Base-by-base conservation (phyloP, 345 rosid species). In the Salix arbutifolia region DNA sequence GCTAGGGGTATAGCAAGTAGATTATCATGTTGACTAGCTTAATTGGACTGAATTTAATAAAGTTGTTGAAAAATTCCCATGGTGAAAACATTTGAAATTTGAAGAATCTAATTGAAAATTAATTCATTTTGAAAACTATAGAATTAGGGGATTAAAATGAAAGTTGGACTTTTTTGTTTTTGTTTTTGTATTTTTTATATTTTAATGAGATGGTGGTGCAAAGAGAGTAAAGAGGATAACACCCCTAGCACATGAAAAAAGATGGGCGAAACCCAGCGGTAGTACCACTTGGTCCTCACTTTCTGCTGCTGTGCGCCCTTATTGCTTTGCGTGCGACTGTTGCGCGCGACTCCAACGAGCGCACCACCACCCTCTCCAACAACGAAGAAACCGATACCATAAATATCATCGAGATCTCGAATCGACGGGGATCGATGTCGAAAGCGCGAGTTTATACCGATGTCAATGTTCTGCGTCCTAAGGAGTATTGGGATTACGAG, bases 371-470 rank as follows among this genome's bases (percentile, higher is more conserved):
- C 76, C 35, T 25, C 74, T 38, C 44, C 44, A 37, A 53, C 67
- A 6, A 14, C 80, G 60, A 30, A 65, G 74, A 56, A 73, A 74
- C 73, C 83, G 68, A 74, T 75, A 70, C 38, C 50, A 71, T 48
- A 65, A 56, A 56, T 40, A 33, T 48, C 44, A 48, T 9, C 69
- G 77, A 84, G 90, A 85, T 87, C 89, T 80, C 85, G 56, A 69
- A 52, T 26, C 83, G 74, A 7, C n/a, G 37, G 71, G 65, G 79
- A 70, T 78, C 74, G 85, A 93, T 96, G 98, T 96, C 97, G 74
- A 96, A 96, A 80, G 86, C 99, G 35, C 88, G 93, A 35, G 97
- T 93, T 62, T 96, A 93, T 83, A 26, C 97, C 13, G 97, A 96
- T 46, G 86, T 96, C 25, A 96, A 96, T 83, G 95, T 92, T 72